Conservation (phyloP, 202 grass and related monocot species). For the Zoysia matrella region DNA sequence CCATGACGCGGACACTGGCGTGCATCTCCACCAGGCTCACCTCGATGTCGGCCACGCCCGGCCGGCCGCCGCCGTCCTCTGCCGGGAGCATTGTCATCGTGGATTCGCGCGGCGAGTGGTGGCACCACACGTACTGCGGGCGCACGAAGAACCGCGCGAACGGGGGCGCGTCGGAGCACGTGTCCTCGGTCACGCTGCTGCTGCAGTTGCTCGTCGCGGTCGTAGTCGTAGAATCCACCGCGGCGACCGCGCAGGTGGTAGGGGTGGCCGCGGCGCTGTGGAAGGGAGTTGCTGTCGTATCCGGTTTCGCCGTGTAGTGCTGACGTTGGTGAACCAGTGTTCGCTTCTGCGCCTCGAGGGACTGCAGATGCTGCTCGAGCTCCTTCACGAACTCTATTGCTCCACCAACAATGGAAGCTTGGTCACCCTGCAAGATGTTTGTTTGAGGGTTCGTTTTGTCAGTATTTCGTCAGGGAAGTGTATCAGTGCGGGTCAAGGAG, state of each 20-base stretch:
- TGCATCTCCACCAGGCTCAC: too few species aligned
- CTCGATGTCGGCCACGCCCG: background rate
- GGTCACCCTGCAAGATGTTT: slow-evolving; percentile 70
- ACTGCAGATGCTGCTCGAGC: slow-evolving; percentile 92
- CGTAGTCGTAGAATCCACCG: slow-evolving; percentile 14
- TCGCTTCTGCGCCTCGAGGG: slow-evolving; percentile 79
- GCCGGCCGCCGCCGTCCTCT: slow-evolving; percentile 16
- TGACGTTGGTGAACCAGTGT: slow-evolving; percentile 40
- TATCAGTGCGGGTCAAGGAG: background rate
- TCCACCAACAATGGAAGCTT: slow-evolving; percentile 91
- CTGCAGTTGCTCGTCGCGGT: slow-evolving; percentile 52
- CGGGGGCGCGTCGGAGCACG: slow-evolving; percentile 42
- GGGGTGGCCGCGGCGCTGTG: background rate
- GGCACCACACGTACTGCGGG: slow-evolving; percentile 29
- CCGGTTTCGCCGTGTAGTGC: background rate
- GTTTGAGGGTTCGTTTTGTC: slow-evolving; percentile 21
- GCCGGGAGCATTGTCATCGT: too few species aligned
- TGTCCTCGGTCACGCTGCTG: slow-evolving; percentile 57
- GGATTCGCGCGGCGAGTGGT: slow-evolving; percentile 30
- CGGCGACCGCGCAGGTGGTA: background rate
- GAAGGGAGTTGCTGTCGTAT: background rate
- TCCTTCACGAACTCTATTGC: slow-evolving; percentile 98
- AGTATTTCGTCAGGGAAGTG: background rate
- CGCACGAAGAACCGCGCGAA: slow-evolving; percentile 90
- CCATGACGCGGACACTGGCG: slow-evolving; percentile 49